phyloP scores from a whole-genome alignment of 345 rosid species.

The Bretschneidera sinensis region DNA sequence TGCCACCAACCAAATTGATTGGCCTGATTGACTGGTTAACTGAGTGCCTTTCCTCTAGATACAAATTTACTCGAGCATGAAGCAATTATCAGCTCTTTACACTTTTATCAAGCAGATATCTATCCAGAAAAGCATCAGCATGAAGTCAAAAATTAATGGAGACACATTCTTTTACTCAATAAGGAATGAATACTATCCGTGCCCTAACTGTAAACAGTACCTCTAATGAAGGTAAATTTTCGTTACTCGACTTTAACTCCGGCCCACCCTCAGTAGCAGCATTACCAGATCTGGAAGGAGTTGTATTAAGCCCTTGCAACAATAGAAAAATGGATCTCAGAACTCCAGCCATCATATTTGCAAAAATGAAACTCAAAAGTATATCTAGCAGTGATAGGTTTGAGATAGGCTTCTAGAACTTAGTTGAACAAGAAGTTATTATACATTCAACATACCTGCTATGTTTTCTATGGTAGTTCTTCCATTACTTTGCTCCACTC shows the following conservation, averaged over 20 bases:
- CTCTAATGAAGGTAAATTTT: slow-evolving; percentile 49
- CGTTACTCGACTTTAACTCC: slow-evolving; percentile 50
- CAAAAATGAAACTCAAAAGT: slow-evolving; percentile 8
- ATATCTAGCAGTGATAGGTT: not conserved
- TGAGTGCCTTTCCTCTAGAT: not conserved
- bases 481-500: slow-evolving; percentile 49
- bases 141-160: not conserved
- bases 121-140: not conserved
- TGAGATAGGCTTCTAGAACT: too few species aligned
- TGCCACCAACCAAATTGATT: too few species aligned
- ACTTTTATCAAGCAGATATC: not conserved
- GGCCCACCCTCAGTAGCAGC: slow-evolving; percentile 41
- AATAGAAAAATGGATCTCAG: slow-evolving; percentile 24
- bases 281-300: slow-evolving; percentile 46
- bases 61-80: not conserved
- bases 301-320: slow-evolving; percentile 50
- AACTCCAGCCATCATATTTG: slow-evolving; percentile 19
- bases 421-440: not conserved
- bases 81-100: too few species aligned
- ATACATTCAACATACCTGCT: slow-evolving; percentile 41
- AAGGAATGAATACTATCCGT: not conserved
- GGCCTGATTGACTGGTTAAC: not conserved
- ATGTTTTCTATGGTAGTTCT: slow-evolving; percentile 33
- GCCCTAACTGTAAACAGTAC: slow-evolving; percentile 27
- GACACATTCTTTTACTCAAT: too few species aligned